Conservation (phyloP, 2,329 filamentous ascomycete species). For the Fusarium xylarioides region DNA sequence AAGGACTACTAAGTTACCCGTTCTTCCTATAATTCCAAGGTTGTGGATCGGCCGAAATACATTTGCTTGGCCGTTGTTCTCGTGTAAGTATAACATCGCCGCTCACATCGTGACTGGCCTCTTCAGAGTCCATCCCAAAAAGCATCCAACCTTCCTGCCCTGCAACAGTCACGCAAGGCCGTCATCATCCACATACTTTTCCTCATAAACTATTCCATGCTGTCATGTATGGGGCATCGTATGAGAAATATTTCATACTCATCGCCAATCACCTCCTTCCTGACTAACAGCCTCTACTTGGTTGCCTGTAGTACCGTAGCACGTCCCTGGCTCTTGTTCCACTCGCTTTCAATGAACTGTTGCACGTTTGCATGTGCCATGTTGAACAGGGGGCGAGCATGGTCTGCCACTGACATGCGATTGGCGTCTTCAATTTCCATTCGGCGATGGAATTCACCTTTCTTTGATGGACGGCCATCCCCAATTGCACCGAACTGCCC, state of each 20-base stretch:
- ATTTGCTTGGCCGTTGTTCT: conserved; percentile 3
- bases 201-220: conserved; percentile 23
- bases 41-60: neutral
- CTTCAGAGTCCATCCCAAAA: conserved; percentile 39
- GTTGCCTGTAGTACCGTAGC: neutral
- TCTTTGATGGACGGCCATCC: conserved; percentile 46
- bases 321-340: neutral
- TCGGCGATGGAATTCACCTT: conserved; percentile 37
- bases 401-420: conserved; percentile 49
- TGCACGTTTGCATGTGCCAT: conserved; percentile 51
- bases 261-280: conserved; percentile 20
- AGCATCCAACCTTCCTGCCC: conserved; percentile 39
- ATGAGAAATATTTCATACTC: conserved; percentile 22
- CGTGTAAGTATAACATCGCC: conserved; percentile 5
- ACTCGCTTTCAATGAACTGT: conserved; percentile 32
- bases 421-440: conserved; percentile 53
- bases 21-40: conserved; percentile 3
- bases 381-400: conserved; percentile 54
- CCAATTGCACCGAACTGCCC: conserved; percentile 50
- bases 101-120: conserved; percentile 14
- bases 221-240: conserved; percentile 3
- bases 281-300: conserved; percentile 24
- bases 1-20: conserved; percentile 7
- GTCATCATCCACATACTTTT: conserved; percentile 5
- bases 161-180: conserved; percentile 26